Evolutionary conservation across 176 grass and related monocot genomes (phyloP).

Genomic region (Eleusine indica): DNA sequence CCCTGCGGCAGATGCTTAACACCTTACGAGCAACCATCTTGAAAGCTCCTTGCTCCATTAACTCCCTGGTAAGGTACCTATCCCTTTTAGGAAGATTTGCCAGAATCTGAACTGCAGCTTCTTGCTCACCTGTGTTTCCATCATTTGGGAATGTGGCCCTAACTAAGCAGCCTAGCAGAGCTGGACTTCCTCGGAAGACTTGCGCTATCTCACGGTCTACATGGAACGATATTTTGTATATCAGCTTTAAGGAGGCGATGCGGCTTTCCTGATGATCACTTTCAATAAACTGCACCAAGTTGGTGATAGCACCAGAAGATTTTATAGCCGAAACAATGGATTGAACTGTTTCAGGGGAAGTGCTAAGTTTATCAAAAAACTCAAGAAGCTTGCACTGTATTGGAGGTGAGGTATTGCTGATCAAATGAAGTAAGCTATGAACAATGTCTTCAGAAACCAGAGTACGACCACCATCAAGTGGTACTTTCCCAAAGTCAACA

Average conservation of each 20-base stretch:
- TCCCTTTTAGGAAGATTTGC: constrained; percentile 65
- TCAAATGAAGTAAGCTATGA: constrained; percentile 73
- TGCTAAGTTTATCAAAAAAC: constrained; percentile 52
- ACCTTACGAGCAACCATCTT: constrained; percentile 55
- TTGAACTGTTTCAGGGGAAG: constrained; percentile 44
- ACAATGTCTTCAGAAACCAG: constrained; percentile 72
- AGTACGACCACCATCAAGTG: constrained; percentile 51
- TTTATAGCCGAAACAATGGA: constrained; percentile 71
- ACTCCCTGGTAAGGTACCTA: constrained; percentile 52
- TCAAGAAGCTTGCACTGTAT: constrained; percentile 79
- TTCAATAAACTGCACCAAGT: constrained; percentile 76
- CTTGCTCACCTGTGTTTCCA: constrained; percentile 58
- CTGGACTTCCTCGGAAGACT: constrained; percentile 55
- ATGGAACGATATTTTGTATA: constrained; percentile 63
- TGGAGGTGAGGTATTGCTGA: constrained; percentile 70
- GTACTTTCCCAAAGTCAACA: constrained; percentile 52
- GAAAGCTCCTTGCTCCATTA: constrained; percentile 71
- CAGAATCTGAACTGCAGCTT: constrained; percentile 64
- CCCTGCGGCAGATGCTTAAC: constrained; percentile 52
- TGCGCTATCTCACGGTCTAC: constrained; percentile 69
- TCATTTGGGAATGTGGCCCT: constrained; percentile 41
- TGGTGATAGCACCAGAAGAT: constrained; percentile 70
- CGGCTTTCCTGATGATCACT: constrained; percentile 63
- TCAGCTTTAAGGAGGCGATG: constrained; percentile 57
- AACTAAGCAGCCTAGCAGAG: constrained; percentile 65